Evolutionary conservation across 1,284 basidiomycete species (phyloP).

Genomic region (Trametes pubescens): DNA sequence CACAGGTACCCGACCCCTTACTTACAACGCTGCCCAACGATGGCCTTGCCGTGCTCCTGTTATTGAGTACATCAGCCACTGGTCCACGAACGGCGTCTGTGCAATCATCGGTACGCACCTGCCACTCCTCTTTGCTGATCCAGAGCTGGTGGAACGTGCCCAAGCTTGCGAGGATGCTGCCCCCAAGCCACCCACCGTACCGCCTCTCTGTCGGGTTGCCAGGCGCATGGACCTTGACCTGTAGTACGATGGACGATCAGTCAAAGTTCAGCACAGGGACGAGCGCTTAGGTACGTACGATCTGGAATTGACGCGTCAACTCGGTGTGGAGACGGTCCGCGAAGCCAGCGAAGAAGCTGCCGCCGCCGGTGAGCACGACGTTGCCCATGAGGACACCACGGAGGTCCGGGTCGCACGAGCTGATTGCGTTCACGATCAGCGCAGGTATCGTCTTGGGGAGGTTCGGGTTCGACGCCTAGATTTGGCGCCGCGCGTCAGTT

Average conservation of each 20-base stretch:
- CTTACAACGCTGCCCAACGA: conserved; percentile 84
- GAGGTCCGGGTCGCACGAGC: conserved; percentile 91
- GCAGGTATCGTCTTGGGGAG: conserved; percentile 80
- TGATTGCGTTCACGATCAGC: conserved; percentile 83
- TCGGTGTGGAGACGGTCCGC: conserved; percentile 88
- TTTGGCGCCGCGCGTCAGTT: background rate
- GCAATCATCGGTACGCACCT: conserved; percentile 56
- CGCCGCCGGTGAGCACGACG: conserved; percentile 94
- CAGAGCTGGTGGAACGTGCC: conserved; percentile 97
- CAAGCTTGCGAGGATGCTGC: conserved; percentile 90
- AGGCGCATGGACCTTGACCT: conserved; percentile 89
- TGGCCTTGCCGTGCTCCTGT: conserved; percentile 80
- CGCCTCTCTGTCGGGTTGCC: conserved; percentile 89
- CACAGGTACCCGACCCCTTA: conserved; percentile 41
- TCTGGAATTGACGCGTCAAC: conserved; percentile 79
- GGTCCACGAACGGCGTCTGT: background rate
- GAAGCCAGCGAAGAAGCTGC: conserved; percentile 87
- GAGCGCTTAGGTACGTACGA: conserved; percentile 59
- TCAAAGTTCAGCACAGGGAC: background rate
- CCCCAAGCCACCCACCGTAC: conserved; percentile 93
- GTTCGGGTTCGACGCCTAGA: conserved; percentile 68
- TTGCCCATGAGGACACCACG: conserved; percentile 91
- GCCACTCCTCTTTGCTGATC: conserved; percentile 93
- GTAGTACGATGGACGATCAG: conserved; percentile 5
- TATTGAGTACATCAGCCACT: background rate